Base-by-base conservation (phyloP, 805 yeast species). In the Pichia eremophila region DNA sequence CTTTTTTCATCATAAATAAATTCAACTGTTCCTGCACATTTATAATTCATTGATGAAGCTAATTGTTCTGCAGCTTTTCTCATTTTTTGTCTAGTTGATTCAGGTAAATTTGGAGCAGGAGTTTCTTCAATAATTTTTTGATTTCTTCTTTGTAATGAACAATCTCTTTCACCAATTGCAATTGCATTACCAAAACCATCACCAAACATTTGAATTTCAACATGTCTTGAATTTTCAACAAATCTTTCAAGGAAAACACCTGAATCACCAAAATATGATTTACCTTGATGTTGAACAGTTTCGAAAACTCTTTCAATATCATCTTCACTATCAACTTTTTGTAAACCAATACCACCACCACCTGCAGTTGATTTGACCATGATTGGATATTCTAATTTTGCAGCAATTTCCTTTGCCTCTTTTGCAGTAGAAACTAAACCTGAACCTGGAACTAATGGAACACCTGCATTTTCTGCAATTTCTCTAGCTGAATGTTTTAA, bases 321-420 rank as follows among this genome's bases (percentile, higher is more conserved):
- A 18, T 65, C 79, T 55, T 78, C 85, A 35, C 80, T 74, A 59
- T 90, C 96, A 50, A 90, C 97, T 62, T 89, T 85, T 66, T 91
- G 97, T 57, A 91, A 71, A 54, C 99, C 99, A 60, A 91, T 91
- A 68, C 99, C 99, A 67, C 99, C 99, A 61, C 99, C 99, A 63
- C 99, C 99, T 27, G 98, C 98, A 51, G 99, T 93, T 27, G 95
- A 85, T 67, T 91, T 91, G 44, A 93, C 86, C 98, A 91, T 91
- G 34, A 91, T 79, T 29, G 98, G 98, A 58, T 87, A 93, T 48
- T 77, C 85, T 44, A 91, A 71, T 57, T 76, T 69, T 17, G 77
- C 80, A 15, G 96, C 98, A 52, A 83, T 77, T 51, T 69, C 73
- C 48, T 73, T 71, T 4, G 98, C 98, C 58, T 85, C 96, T 11